phyloP scores from a whole-genome alignment of 345 rosid genomes.

The Ceriops tagal region DNA sequence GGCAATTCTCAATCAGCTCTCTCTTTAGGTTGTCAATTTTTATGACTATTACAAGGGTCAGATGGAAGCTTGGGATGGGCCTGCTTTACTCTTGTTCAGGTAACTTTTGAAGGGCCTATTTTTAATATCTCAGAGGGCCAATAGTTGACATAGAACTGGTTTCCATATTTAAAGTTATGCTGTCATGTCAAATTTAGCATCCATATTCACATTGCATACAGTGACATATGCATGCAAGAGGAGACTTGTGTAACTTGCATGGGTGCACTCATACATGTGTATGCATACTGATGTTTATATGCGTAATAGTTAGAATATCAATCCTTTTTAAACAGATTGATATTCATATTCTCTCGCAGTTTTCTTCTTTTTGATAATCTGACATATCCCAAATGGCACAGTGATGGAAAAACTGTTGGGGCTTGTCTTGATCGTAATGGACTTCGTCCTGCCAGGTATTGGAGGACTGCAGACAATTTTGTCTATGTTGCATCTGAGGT shows the following conservation, averaged over 20 bases:
- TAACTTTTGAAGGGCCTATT: conserved; percentile 22
- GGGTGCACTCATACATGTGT: background rate
- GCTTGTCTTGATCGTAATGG: conserved; percentile 98
- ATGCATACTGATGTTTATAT: background rate
- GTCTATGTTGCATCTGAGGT: conserved; percentile 99
- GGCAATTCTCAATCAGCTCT: conserved; percentile 17
- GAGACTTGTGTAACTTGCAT: background rate
- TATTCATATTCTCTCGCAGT: conserved; percentile 19
- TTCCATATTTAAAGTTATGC: background rate
- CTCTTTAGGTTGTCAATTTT: conserved; percentile 70
- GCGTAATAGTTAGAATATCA: background rate
- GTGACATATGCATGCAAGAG: no score
- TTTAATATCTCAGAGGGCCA: background rate
- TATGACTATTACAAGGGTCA: conserved; percentile 99
- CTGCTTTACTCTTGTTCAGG: conserved; percentile 98
- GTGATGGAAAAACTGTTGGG: conserved; percentile 99
- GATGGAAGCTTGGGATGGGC: conserved; percentile 99
- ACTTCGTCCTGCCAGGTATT: conserved; percentile 98
- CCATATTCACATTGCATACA: no score
- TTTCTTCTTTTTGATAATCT: conserved; percentile 30
- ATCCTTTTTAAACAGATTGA: background rate
- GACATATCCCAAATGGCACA: conserved; percentile 41
- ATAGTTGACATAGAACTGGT: background rate
- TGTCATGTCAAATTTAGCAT: background rate
- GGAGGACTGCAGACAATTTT: conserved; percentile 88